Evolutionary conservation across 768 basidiomycete species (phyloP).

Genomic region (Lactifluus volemus): DNA sequence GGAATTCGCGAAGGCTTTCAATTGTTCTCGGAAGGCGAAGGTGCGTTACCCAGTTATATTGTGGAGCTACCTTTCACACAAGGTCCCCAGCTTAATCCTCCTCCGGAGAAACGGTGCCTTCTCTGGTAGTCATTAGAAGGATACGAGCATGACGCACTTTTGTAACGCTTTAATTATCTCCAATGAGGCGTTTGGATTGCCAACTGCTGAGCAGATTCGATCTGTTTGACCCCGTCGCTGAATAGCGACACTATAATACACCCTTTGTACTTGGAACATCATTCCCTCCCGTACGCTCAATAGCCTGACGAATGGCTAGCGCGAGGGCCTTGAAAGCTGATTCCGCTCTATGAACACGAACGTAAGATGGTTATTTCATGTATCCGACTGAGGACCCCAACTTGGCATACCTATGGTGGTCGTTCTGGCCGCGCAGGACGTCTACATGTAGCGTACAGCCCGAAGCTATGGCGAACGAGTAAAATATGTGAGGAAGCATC

Average conservation of each 20-base stretch:
- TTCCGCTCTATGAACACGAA: conserved; percentile 56
- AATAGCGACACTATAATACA: conserved; percentile 45
- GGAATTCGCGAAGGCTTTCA: conserved; percentile 83
- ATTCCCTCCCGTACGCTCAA: conserved; percentile 76
- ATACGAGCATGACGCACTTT: not conserved
- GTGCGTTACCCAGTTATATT: conserved; percentile 32
- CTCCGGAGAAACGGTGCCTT: conserved; percentile 63
- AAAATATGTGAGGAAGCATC: conserved; percentile 97
- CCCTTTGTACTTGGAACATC: conserved; percentile 98
- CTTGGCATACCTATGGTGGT: conserved; percentile 80
- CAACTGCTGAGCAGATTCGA: not conserved
- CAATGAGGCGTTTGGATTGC: not conserved
- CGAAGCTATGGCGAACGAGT: conserved; percentile 95
- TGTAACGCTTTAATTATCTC: conserved; percentile 1
- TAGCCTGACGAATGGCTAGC: conserved; percentile 91
- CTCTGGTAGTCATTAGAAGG: conserved; percentile 45
- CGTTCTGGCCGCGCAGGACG: conserved; percentile 90
- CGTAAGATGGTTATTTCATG: not conserved
- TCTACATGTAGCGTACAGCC: conserved; percentile 93
- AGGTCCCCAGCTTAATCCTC: conserved; percentile 64
- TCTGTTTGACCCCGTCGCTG: not conserved
- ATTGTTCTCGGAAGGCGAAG: conserved; percentile 68
- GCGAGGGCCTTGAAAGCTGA: conserved; percentile 98
- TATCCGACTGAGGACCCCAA: not conserved
- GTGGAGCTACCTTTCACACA: not conserved